Evolutionary conservation across 129 eudicot genomes (phyloP).

Genomic region (Kitagawia praeruptora): DNA sequence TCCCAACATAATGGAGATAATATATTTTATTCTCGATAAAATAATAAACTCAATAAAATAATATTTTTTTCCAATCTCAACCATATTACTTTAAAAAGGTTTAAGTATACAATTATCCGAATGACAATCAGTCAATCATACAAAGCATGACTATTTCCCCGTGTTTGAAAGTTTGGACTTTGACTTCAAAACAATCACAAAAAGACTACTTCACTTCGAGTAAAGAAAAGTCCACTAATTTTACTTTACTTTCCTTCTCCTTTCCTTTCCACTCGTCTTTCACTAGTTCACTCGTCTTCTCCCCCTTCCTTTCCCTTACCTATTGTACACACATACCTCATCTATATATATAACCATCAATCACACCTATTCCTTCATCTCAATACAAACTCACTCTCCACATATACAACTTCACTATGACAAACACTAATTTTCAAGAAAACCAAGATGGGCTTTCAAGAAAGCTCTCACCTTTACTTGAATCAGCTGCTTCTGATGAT

Average conservation of each 20-base stretch:
- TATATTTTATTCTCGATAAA: too few species aligned
- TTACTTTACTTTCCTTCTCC: conserved; percentile 35
- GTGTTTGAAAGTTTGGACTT: conserved; percentile 3
- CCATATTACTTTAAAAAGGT: too few species aligned
- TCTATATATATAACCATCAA: conserved; percentile 1
- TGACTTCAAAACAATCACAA: conserved; percentile 17
- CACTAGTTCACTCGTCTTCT: neutral
- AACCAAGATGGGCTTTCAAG: conserved; percentile 15
- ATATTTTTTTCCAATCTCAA: too few species aligned
- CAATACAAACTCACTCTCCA: neutral
- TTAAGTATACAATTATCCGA: too few species aligned
- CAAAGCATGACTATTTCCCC: neutral
- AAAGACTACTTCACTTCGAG: neutral
- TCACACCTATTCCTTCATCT: neutral
- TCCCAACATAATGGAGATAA: too few species aligned
- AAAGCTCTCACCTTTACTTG: conserved; percentile 45
- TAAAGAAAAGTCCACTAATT: conserved; percentile 46
- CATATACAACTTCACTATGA: neutral
- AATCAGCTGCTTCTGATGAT: conserved; percentile 70
- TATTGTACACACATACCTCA: neutral
- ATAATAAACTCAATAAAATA: too few species aligned
- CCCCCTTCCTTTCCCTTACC: neutral
- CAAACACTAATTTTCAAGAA: conserved; percentile 10
- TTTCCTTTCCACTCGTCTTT: conserved; percentile 18
- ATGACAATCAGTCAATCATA: neutral